These are phyloP conservation scores for Sporobolomyces phaffii DNA, from an alignment of 768 basidiomycete genomes.

Conservation along the genomic window DNA sequence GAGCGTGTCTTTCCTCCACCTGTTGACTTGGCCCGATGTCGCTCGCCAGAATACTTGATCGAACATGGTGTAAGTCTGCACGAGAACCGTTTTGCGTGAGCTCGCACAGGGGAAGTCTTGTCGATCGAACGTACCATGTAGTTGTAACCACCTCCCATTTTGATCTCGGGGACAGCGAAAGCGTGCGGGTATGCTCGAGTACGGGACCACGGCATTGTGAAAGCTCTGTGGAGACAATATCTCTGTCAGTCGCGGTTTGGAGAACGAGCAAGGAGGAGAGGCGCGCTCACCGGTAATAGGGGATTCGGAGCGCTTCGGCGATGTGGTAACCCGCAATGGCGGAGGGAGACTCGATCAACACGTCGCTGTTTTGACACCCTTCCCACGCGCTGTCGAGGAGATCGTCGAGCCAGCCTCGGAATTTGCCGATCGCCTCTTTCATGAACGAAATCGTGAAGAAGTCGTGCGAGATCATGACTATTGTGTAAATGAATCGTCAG, in stretches of 20 bases:
- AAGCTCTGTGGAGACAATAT: slow-evolving; percentile 51
- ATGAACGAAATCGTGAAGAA: slow-evolving; percentile 93
- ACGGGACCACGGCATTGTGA: slow-evolving; percentile 96
- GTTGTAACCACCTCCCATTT: slow-evolving; percentile 97
- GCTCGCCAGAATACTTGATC: slow-evolving; percentile 98
- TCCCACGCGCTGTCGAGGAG: slow-evolving; percentile 91
- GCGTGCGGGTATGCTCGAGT: slow-evolving; percentile 96
- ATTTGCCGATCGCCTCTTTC: slow-evolving; percentile 77
- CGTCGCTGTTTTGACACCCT: slow-evolving; percentile 82
- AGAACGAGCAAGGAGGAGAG: background rate
- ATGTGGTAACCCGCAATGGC: slow-evolving; percentile 98
- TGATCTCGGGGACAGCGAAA: slow-evolving; percentile 88
- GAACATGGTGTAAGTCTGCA: slow-evolving; percentile 75
- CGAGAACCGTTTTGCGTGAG: no score
- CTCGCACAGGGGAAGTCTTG: background rate
- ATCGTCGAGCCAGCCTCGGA: slow-evolving; percentile 97
- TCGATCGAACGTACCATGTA: slow-evolving; percentile 67
- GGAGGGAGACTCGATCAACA: slow-evolving; percentile 89
- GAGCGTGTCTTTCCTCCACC: slow-evolving; percentile 76
- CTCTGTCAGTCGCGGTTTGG: background rate
- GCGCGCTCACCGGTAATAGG: slow-evolving; percentile 63
- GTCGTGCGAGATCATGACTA: slow-evolving; percentile 93
- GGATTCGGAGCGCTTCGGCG: slow-evolving; percentile 85
- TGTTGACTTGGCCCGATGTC: slow-evolving; percentile 86
- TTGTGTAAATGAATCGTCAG: background rate